Base-by-base conservation (phyloP, 805 yeast genomes). In the Torulaspora delbrueckii region DNA sequence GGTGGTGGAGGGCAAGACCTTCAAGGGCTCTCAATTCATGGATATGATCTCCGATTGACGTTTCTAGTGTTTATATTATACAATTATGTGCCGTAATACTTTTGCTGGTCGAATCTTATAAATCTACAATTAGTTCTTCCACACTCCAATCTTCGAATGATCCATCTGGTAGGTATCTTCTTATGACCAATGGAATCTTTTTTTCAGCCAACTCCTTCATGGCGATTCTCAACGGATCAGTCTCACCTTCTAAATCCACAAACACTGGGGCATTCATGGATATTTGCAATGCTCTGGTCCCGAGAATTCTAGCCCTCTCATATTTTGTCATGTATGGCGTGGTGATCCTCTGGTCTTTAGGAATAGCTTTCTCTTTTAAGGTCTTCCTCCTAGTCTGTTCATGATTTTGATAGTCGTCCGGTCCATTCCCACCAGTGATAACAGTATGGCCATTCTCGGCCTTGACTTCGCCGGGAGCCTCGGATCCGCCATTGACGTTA, bases 291-390 rank as follows among this genome's bases (percentile, higher is more conserved):
- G 99, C 99, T 59, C 99, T 79, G 8, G 99, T 93, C 23, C 99
- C 99, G 60, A 93, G 77, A 50, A 93, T 88, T 72, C 99, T 81
- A 6, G 99, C 99, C 58, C 97, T 79, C 74, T 93, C 99, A 67
- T 93, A 93, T 65, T 95, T 93, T 47, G 99, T 93, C 98, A 93
- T 90, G 66, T 91, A 93, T 43, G 99, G 99, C 4, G 99, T 93
- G 10, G 99, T 93, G 23, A 89, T 77, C 68, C 99, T 80, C 54
- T 86, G 73, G 18, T 87, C 96, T 57, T 79, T 86, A 46, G 96
- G 86, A 49, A 93, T 88, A 14, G 97, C 95, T 59, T 87, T 79
- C 56, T 85, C 93, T 56, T 76, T 82, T 52, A 79, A 73, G 6
- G 91, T 77, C 62, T 84, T 85, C 52, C 75, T 79, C 59, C 76